Evolutionary conservation across 148 eudicot species (phyloP), one percentile per base, ranked within the genome.

Genomic region (Heliosperma pusillum): DNA sequence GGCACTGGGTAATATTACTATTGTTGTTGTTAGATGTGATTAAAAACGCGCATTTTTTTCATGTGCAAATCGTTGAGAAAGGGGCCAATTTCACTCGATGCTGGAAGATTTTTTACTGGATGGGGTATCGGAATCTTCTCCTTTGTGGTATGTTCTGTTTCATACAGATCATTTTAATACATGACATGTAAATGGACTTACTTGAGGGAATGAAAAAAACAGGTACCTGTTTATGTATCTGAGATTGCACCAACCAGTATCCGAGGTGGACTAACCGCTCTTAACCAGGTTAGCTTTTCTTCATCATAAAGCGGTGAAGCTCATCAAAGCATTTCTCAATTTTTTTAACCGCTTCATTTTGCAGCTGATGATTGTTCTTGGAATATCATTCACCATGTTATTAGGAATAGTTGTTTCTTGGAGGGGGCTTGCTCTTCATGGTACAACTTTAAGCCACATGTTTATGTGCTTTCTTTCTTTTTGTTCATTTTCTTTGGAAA

Each of bases 71-170:
- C 15, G 13, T 17, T 26, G 4, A 4, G 47, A 10, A 22, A 74
- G 80, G 80, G 70, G 42, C 71, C 76, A 10, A 36, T 65, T 44
- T 36, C 53, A 57, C 76, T 78, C 33, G 76, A 78, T 53, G 68
- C 42, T 24, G 80, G 80, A 65, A 72, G 80, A 59, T 78, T 78
- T 36, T 45, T 78, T 12, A 78, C 76, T 53, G 80, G 76, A 12
- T 78, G 68, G 27, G 80, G 80, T 7, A 78, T 78, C 7, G 80
- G 80, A 4, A 69, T 72, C 30, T 78, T 74, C 76, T 78, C 80
- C 44, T 78, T 72, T 55, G 80, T 78, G 80, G 80, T 77, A 4
- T 17, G 75, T 71, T 50, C 36, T 25, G 22, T n/a, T 7, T 21
- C 20, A 15, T 16, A 16, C 16, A 15, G 52, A n/a, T 45, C 12